Conservation (phyloP, 225 moss, liverwort and hornwort species). For the Physcomitrellopsis africana region DNA sequence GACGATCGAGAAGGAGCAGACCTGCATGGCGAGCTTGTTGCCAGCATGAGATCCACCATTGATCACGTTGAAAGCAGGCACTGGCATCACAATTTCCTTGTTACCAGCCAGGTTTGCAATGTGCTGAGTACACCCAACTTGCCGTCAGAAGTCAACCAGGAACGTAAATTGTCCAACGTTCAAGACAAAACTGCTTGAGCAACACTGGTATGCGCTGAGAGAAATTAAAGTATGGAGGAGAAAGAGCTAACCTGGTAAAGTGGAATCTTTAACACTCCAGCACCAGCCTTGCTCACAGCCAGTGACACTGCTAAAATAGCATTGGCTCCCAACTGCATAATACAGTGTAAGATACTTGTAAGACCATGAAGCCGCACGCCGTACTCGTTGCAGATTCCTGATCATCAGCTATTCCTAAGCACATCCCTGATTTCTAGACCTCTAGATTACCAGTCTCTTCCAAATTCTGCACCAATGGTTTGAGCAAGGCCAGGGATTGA, state of each 20-base stretch:
- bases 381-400: not conserved
- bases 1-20: not conserved
- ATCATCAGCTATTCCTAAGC: too few relatives aligned
- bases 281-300: constrained; percentile 64
- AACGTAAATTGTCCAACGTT: too few relatives aligned
- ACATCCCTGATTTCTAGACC: too few relatives aligned
- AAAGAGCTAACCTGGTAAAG: constrained; percentile 49
- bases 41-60: constrained; percentile 73
- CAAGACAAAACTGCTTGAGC: not conserved
- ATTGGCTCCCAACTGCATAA: constrained; percentile 61
- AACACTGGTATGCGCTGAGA: not conserved
- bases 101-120: constrained; percentile 73
- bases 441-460: too few relatives aligned
- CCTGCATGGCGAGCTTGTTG: constrained; percentile 77
- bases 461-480: not conserved
- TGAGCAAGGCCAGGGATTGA: not conserved
- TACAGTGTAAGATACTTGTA: not conserved
- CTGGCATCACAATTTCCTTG: constrained; percentile 58
- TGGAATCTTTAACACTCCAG: constrained; percentile 44
- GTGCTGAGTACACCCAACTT: constrained; percentile 42
- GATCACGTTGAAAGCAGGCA: constrained; percentile 73
- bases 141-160: constrained; percentile 1
- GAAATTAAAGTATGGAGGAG: not conserved
- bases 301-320: constrained; percentile 64
- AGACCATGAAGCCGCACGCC: not conserved